Conservation (phyloP, 257 asterid genomes). For the Solanum lycopersicoides region DNA sequence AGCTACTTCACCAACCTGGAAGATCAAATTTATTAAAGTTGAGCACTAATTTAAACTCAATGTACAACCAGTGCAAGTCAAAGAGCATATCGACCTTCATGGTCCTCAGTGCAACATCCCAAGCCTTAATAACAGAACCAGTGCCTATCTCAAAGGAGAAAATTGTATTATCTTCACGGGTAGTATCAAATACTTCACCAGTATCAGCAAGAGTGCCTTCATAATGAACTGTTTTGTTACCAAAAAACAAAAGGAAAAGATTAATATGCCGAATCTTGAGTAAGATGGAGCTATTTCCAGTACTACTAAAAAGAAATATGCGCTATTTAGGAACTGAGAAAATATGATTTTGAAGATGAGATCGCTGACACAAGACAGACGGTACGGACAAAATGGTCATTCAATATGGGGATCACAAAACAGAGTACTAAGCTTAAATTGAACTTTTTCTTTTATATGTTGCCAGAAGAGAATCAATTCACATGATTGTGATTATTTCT, state of each 20-base stretch:
- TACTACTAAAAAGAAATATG: not conserved
- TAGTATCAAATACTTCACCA: conserved; percentile 89
- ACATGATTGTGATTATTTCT: not conserved
- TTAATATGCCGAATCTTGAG: not conserved
- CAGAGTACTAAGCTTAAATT: not conserved
- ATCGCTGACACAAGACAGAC: not conserved
- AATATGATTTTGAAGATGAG: not conserved
- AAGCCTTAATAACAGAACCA: conserved; percentile 88
- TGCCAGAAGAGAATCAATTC: not conserved
- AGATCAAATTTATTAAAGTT: not conserved
- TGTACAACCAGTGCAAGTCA: not conserved
- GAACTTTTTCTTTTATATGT: not conserved
- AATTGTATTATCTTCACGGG: conserved; percentile 83
- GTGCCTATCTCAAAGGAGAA: conserved; percentile 79
- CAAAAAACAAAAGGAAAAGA: not conserved
- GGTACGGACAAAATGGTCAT: not conserved
- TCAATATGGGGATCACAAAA: not conserved
- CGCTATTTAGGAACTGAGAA: not conserved
- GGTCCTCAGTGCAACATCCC: conserved; percentile 87
- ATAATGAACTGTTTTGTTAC: conserved; percentile 57
- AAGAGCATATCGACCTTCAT: conserved; percentile 57
- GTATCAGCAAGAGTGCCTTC: conserved; percentile 89
- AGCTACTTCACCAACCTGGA: conserved; percentile 91
- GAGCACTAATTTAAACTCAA: not conserved
- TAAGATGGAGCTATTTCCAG: not conserved